Evolutionary conservation across 495 filamentous ascomycete genomes (phyloP).

Genomic region (Choiromyces venosus): DNA sequence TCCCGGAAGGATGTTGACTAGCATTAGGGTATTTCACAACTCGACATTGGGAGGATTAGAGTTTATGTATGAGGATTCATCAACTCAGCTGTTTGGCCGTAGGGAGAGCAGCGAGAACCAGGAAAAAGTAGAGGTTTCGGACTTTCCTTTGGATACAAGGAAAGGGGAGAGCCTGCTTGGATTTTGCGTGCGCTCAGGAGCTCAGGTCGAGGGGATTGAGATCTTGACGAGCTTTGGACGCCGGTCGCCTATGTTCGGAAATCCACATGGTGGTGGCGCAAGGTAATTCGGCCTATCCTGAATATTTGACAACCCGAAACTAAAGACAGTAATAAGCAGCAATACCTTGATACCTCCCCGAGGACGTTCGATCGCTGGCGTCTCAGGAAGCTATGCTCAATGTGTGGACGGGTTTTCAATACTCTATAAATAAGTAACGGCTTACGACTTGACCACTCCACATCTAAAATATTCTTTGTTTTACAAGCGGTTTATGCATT

Average conservation of each 20-base stretch:
- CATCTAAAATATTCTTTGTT: constrained; percentile 4
- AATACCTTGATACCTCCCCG: constrained; percentile 84
- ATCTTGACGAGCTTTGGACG: constrained; percentile 83
- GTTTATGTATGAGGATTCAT: constrained; percentile 85
- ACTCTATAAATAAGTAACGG: constrained; percentile 47
- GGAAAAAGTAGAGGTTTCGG: constrained; percentile 30
- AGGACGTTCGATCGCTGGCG: constrained; percentile 80
- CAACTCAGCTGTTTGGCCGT: constrained; percentile 85
- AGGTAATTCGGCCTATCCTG: constrained; percentile 55
- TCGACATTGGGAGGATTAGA: constrained; percentile 77
- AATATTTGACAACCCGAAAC: constrained; percentile 9
- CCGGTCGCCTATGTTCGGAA: constrained; percentile 79
- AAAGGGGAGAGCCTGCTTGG: constrained; percentile 81
- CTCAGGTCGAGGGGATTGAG: constrained; percentile 86
- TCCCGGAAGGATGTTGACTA: constrained; percentile 67
- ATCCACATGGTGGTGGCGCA: constrained; percentile 64
- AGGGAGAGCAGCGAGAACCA: constrained; percentile 57
- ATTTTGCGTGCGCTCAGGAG: constrained; percentile 74
- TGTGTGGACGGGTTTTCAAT: constrained; percentile 89
- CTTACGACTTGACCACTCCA: background rate
- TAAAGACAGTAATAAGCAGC: constrained; percentile 48
- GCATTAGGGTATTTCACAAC: constrained; percentile 73
- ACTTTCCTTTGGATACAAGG: constrained; percentile 59
- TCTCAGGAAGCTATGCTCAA: constrained; percentile 71
- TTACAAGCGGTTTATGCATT: background rate